phyloP scores from a whole-genome alignment of 768 basidiomycete species.

The Dioszegia crocea region DNA sequence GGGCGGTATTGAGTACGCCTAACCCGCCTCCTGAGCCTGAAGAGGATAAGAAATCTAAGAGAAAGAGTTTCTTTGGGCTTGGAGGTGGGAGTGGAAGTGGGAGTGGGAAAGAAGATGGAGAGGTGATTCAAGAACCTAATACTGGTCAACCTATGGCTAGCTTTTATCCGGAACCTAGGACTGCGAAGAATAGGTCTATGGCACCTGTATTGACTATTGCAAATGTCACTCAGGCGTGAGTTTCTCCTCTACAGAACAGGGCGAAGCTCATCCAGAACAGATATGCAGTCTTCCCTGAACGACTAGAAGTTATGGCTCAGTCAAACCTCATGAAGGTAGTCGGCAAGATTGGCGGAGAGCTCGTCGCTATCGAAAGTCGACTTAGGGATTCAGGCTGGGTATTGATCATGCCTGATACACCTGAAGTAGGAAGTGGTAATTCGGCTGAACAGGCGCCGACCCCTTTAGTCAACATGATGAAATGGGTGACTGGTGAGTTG shows the following conservation, averaged over 20 bases:
- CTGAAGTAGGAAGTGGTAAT: slow-evolving; percentile 19
- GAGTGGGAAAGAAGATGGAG: slow-evolving; percentile 21
- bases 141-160: slow-evolving; percentile 50
- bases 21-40: slow-evolving; percentile 16
- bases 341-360: slow-evolving; percentile 73
- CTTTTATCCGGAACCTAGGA: slow-evolving; percentile 39
- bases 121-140: slow-evolving; percentile 37
- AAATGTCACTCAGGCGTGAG: slow-evolving; percentile 69
- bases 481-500: slow-evolving; percentile 76
- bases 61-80: slow-evolving; percentile 56
- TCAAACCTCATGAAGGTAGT: slow-evolving; percentile 91
- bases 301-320: slow-evolving; percentile 80
- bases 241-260: background rate
- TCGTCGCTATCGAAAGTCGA: slow-evolving; percentile 62
- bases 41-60: slow-evolving; percentile 54
- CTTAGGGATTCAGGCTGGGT: slow-evolving; percentile 68
- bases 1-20: slow-evolving; percentile 66
- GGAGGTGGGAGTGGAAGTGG: slow-evolving; percentile 12
- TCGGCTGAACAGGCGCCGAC: slow-evolving; percentile 30
- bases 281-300: slow-evolving; percentile 88
- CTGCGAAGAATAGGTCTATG: slow-evolving; percentile 61
- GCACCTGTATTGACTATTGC: slow-evolving; percentile 66
- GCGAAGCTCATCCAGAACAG: slow-evolving; percentile 18
- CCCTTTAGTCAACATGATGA: slow-evolving; percentile 76
- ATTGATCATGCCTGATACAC: slow-evolving; percentile 77